phyloP scores from a whole-genome alignment of 306 rosid genomes.

The Sesbania bispinosa region DNA sequence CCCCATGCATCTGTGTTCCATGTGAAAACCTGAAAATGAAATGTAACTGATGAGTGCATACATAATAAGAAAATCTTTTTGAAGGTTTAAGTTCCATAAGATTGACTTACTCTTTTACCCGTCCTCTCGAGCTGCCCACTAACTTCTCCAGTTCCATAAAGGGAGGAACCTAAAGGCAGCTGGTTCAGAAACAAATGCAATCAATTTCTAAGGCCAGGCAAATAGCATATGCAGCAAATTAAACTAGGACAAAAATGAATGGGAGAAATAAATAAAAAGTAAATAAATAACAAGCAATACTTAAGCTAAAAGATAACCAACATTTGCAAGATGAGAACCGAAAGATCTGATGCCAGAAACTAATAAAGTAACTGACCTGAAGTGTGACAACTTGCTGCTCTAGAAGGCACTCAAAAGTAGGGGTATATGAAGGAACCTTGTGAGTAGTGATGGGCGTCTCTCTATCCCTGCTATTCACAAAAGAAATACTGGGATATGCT shows the following conservation, averaged over 20 bases:
- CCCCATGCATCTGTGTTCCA: constrained; percentile 93
- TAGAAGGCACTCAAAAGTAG: constrained; percentile 49
- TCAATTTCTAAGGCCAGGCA: constrained; percentile 1
- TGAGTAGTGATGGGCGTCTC: constrained; percentile 48
- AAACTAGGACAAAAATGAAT: background rate
- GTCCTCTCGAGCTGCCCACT: constrained; percentile 91
- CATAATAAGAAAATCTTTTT: background rate
- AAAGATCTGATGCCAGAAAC: background rate
- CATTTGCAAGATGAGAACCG: background rate
- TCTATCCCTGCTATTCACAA: constrained; percentile 53
- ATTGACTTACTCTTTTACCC: constrained; percentile 66
- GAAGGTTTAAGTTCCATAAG: background rate
- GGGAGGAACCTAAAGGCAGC: constrained; percentile 78
- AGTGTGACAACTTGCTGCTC: constrained; percentile 73
- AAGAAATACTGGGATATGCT: constrained; percentile 76
- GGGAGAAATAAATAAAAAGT: background rate
- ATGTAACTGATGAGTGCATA: background rate
- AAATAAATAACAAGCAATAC: background rate
- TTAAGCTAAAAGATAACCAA: background rate
- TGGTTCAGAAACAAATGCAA: constrained; percentile 34
- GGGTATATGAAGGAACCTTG: constrained; percentile 51
- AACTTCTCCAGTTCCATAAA: constrained; percentile 92
- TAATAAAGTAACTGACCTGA: constrained; percentile 50
- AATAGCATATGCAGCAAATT: background rate
- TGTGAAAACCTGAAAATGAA: constrained; percentile 57